Conservation (phyloP, 2,329 filamentous ascomycete genomes). For the Lecanicillium sp. region DNA sequence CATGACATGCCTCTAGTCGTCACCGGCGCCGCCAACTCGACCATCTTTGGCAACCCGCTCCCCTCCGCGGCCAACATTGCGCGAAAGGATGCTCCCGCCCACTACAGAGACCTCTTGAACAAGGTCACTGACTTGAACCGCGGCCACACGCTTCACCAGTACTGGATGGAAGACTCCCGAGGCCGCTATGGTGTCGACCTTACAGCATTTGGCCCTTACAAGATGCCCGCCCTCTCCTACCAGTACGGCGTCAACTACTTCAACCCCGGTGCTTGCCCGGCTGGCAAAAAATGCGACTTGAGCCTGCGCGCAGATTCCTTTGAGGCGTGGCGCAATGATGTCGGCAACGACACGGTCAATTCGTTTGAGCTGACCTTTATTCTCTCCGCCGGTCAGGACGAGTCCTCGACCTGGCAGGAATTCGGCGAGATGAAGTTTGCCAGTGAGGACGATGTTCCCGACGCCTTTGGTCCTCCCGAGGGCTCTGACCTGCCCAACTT, state of each 20-base stretch:
- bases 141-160: slow-evolving; percentile 47
- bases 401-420: slow-evolving; percentile 48
- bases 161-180: slow-evolving; percentile 49
- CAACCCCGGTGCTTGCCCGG: slow-evolving; percentile 40
- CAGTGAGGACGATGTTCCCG: slow-evolving; percentile 37
- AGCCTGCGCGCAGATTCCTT: slow-evolving; percentile 42
- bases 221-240: slow-evolving; percentile 36
- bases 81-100: slow-evolving; percentile 38
- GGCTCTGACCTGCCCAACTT: slow-evolving; percentile 31
- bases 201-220: slow-evolving; percentile 43
- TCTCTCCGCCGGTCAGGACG: slow-evolving; percentile 46
- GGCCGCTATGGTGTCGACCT: slow-evolving; percentile 45
- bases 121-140: slow-evolving; percentile 39
- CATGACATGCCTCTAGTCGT: slow-evolving; percentile 40
- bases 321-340: slow-evolving; percentile 40
- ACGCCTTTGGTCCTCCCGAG: slow-evolving; percentile 39
- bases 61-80: slow-evolving; percentile 30
- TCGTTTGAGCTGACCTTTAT: slow-evolving; percentile 45
- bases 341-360: slow-evolving; percentile 39
- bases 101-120: slow-evolving; percentile 44
- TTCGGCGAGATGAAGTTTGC: slow-evolving; percentile 47
- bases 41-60: slow-evolving; percentile 43
- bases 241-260: slow-evolving; percentile 44
- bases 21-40: slow-evolving; percentile 35
- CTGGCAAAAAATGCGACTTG: slow-evolving; percentile 31